phyloP scores from a whole-genome alignment of 306 rosid genomes.

The Malus fusca region DNA sequence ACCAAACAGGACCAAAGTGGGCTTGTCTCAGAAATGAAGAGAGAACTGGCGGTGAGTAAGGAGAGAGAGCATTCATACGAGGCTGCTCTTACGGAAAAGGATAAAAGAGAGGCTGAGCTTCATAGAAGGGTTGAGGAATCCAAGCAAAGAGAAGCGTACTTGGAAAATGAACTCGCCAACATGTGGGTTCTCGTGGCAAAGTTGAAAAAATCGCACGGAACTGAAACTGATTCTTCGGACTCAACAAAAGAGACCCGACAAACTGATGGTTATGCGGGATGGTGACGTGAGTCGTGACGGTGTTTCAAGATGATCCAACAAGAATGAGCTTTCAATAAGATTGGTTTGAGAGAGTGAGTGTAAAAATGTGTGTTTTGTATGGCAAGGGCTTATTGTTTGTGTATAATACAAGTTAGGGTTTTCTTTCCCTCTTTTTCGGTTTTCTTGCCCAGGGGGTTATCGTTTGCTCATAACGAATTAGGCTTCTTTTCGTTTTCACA shows the following conservation, averaged over 20 bases:
- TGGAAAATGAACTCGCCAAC: constrained; percentile 95
- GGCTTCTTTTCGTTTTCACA: background rate
- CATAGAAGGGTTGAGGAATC: constrained; percentile 79
- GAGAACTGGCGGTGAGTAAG: constrained; percentile 71
- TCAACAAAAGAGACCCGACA: constrained; percentile 39
- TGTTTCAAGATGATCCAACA: constrained; percentile 25
- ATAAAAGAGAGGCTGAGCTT: constrained; percentile 72
- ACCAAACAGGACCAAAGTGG: constrained; percentile 56
- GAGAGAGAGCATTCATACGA: constrained; percentile 79
- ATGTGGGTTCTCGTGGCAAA: constrained; percentile 99
- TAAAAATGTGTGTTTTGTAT: constrained; percentile 31
- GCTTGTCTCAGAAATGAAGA: constrained; percentile 54
- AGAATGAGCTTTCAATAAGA: constrained; percentile 24
- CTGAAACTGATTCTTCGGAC: constrained; percentile 59
- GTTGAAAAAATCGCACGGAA: constrained; percentile 69
- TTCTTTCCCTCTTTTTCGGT: background rate
- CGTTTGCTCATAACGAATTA: constrained; percentile 13
- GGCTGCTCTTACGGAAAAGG: constrained; percentile 64
- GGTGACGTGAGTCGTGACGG: constrained; percentile 18
- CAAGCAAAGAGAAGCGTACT: constrained; percentile 82
- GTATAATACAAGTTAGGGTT: constrained; percentile 9
- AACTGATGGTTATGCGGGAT: constrained; percentile 45
- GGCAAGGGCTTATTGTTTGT: constrained; percentile 25
- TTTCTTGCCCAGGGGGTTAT: constrained; percentile 1
- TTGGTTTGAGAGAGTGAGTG: constrained; percentile 36